phyloP scores from a whole-genome alignment of 768 basidiomycete species.

The Kwoniella mangroviensis region DNA sequence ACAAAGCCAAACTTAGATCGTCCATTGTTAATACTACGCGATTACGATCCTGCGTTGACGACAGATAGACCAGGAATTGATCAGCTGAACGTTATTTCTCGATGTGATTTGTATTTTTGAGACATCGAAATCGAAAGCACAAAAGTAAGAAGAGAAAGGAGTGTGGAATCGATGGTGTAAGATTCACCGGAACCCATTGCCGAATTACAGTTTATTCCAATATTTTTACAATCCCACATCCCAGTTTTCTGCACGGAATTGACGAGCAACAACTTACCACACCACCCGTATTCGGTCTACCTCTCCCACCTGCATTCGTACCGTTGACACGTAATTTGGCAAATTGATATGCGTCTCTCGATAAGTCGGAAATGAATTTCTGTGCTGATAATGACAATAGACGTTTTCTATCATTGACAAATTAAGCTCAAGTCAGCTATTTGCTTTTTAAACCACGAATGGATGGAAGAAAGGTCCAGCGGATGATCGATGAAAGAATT shows the following conservation, averaged over 20 bases:
- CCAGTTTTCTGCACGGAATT: neutral
- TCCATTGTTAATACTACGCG: conserved; percentile 97
- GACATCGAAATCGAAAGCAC: too few species aligned
- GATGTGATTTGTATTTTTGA: too few species aligned
- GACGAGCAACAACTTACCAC: conserved; percentile 62
- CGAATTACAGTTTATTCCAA: neutral
- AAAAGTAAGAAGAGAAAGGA: too few species aligned
- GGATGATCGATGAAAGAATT: neutral
- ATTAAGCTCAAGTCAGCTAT: neutral
- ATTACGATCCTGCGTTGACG: conserved; percentile 63
- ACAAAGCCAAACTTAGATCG: conserved; percentile 85
- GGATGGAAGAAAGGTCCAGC: neutral
- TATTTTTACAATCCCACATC: neutral
- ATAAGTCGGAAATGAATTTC: conserved; percentile 96
- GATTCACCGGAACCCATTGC: neutral
- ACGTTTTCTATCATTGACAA: conserved; percentile 69
- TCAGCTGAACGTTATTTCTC: too few species aligned
- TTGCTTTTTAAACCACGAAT: neutral
- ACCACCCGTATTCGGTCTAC: conserved; percentile 59
- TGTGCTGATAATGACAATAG: conserved; percentile 93
- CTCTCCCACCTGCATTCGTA: conserved; percentile 37
- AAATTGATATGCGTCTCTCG: conserved; percentile 95
- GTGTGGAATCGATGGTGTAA: neutral
- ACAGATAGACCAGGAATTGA: too few species aligned
- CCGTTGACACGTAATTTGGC: conserved; percentile 91